Evolutionary conservation across 2,329 filamentous ascomycete species (phyloP).

Genomic region (Aureobasidium lini): DNA sequence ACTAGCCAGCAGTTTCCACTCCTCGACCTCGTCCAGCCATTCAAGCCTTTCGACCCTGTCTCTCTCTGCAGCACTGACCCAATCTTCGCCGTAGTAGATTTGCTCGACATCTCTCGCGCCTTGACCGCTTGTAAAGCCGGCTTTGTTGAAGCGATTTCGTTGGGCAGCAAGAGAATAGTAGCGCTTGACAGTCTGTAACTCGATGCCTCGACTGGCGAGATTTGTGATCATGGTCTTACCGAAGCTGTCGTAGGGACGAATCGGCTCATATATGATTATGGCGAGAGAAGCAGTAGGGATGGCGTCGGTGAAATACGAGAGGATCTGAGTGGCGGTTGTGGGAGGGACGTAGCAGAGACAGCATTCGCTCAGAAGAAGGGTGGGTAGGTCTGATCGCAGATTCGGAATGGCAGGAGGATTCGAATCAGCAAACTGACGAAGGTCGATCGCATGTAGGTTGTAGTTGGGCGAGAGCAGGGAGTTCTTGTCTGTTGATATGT

Average conservation of each 20-base stretch:
- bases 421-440: constrained; percentile 50
- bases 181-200: constrained; percentile 70
- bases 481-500: constrained; percentile 32
- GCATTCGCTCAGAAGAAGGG: constrained; percentile 86
- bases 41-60: constrained; percentile 72
- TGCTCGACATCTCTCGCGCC: constrained; percentile 54
- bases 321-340: constrained; percentile 53
- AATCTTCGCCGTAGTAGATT: constrained; percentile 55
- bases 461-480: constrained; percentile 44
- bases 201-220: constrained; percentile 70
- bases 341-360: constrained; percentile 83
- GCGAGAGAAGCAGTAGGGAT: constrained; percentile 42
- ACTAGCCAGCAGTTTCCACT: constrained; percentile 77
- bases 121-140: constrained; percentile 56
- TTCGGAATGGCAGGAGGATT: constrained; percentile 28
- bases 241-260: constrained; percentile 76
- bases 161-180: constrained; percentile 67
- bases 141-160: constrained; percentile 53
- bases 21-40: constrained; percentile 90
- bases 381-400: constrained; percentile 57
- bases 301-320: constrained; percentile 38
- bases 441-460: constrained; percentile 54
- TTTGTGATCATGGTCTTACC: constrained; percentile 90
- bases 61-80: constrained; percentile 65
- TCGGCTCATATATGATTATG: constrained; percentile 81